These are phyloP conservation scores for Botrytis galanthina DNA, from an alignment of 2,329 filamentous ascomycete species.

Conservation along the genomic window DNA sequence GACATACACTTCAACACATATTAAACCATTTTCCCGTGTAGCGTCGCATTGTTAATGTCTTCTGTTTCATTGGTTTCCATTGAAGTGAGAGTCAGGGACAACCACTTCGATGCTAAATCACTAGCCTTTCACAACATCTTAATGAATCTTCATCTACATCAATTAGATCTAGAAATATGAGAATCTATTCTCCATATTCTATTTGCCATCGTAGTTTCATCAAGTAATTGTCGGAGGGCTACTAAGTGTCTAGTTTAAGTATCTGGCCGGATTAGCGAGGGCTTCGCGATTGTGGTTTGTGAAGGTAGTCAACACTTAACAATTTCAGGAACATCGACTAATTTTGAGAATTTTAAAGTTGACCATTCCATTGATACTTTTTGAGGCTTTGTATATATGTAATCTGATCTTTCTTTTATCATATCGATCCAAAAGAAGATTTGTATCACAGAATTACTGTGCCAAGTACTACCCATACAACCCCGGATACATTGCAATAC, in stretches of 20 bases:
- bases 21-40: background rate
- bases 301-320: slow-evolving; percentile 13
- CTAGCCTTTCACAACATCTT: background rate
- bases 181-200: background rate
- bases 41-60: background rate
- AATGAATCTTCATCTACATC: background rate
- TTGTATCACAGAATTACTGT: background rate
- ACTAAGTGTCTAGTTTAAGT: background rate
- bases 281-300: slow-evolving; percentile 3
- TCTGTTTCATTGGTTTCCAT: background rate
- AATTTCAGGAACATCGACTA: background rate
- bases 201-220: background rate
- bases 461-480: background rate
- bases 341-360: background rate
- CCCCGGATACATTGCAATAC: background rate
- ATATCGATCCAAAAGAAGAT: background rate
- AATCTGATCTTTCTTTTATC: background rate
- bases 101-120: background rate
- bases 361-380: background rate
- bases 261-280: slow-evolving; percentile 5
- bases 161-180: background rate
- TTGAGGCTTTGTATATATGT: background rate
- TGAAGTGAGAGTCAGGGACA: background rate
- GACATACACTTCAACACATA: background rate
- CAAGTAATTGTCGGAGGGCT: background rate